These are phyloP conservation scores for Aspergillus sp. DNA, from an alignment of 2,329 filamentous ascomycete genomes.

Conservation along the genomic window DNA sequence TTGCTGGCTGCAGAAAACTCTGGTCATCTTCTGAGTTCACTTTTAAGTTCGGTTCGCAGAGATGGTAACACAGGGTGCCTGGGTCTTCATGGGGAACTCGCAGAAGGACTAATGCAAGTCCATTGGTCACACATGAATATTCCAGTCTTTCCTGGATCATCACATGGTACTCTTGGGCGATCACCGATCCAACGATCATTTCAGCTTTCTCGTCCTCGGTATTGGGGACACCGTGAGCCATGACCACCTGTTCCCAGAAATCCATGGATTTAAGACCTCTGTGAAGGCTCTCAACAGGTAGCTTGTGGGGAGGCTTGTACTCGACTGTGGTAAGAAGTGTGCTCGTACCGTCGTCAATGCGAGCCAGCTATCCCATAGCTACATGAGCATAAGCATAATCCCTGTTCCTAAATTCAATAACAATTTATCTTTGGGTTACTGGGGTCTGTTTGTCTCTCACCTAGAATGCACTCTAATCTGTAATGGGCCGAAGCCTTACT, in stretches of 20 bases:
- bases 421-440: no score
- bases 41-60: not conserved
- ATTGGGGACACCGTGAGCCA: conserved; percentile 7
- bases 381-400: no score
- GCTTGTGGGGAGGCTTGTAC: conserved; percentile 17
- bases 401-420: no score
- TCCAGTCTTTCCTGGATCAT: no score
- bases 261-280: conserved; percentile 12
- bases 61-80: conserved; percentile 20
- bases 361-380: no score
- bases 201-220: conserved; percentile 13
- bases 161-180: conserved; percentile 22
- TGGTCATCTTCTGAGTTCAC: no score
- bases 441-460: no score
- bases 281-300: conserved; percentile 9
- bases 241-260: conserved; percentile 14
- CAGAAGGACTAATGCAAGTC: conserved; percentile 9
- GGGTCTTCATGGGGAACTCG: conserved; percentile 16
- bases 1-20: no score
- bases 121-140: no score
- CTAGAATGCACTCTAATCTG: no score
- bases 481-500: no score
- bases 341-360: conserved; percentile 8
- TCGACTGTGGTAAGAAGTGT: conserved; percentile 13
- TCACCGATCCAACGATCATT: conserved; percentile 11